Evolutionary conservation across 768 basidiomycete genomes (phyloP).

Genomic region (Rubroboletus pulcherrimus): DNA sequence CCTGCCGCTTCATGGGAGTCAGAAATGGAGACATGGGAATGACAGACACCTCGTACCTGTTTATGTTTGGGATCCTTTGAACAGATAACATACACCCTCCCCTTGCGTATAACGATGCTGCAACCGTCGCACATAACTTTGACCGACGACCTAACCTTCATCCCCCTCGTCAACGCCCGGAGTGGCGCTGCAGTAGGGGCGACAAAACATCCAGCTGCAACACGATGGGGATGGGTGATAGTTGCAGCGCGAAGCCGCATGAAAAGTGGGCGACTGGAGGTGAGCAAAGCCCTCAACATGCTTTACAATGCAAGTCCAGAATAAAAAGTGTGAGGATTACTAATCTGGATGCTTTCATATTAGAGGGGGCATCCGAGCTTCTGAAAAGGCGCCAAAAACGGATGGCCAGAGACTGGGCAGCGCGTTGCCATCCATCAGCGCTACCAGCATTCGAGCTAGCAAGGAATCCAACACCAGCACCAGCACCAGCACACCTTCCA

Average conservation of each 20-base stretch:
- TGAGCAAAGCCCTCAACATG: slow-evolving; percentile 59
- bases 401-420: no score
- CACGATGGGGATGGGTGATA: slow-evolving; percentile 31
- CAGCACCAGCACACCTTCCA: no score
- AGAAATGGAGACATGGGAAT: slow-evolving; percentile 5
- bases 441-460: no score
- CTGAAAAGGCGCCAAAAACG: no score
- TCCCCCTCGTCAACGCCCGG: slow-evolving; percentile 59
- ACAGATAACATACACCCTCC: slow-evolving; percentile 89
- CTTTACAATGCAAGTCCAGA: slow-evolving; percentile 20
- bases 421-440: no score
- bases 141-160: slow-evolving; percentile 96
- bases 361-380: no score
- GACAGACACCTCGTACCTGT: slow-evolving; percentile 55
- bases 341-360: no score
- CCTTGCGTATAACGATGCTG: slow-evolving; percentile 82
- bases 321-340: no score
- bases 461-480: neutral
- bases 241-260: slow-evolving; percentile 44
- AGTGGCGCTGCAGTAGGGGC: slow-evolving; percentile 12
- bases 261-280: slow-evolving; percentile 59
- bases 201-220: slow-evolving; percentile 25
- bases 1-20: slow-evolving; percentile 53
- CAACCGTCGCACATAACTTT: slow-evolving; percentile 96
- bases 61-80: slow-evolving; percentile 96